Conservation (phyloP, 371 early-diverging fungal species). For the Mortierella sp. region DNA sequence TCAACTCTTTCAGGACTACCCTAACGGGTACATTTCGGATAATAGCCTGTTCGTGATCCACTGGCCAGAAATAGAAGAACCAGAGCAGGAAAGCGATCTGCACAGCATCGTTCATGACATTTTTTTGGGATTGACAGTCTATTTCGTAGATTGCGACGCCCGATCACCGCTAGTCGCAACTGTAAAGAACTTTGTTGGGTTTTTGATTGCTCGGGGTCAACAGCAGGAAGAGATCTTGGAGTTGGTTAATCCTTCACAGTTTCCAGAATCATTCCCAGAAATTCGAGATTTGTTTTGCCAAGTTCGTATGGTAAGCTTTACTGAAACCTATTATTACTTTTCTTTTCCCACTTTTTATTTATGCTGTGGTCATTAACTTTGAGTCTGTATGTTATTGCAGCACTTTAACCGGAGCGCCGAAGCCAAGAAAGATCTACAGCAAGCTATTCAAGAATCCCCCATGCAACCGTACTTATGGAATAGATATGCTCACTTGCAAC, state of each 20-base stretch:
- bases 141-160: slow-evolving; percentile 42
- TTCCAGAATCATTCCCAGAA: slow-evolving; percentile 25
- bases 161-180: slow-evolving; percentile 31
- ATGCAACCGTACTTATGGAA: slow-evolving; percentile 47
- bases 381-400: slow-evolving; percentile 9
- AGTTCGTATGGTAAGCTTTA: slow-evolving; percentile 29
- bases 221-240: slow-evolving; percentile 33
- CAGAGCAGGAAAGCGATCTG: slow-evolving; percentile 37
- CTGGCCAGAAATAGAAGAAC: slow-evolving; percentile 36
- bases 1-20: slow-evolving; percentile 31
- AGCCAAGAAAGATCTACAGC: slow-evolving; percentile 14
- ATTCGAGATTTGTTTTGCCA: slow-evolving; percentile 40
- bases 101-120: slow-evolving; percentile 47
- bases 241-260: slow-evolving; percentile 30
- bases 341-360: background rate
- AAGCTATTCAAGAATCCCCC: slow-evolving; percentile 25
- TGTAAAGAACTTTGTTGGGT: slow-evolving; percentile 46
- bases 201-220: slow-evolving; percentile 38
- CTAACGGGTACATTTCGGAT: slow-evolving; percentile 29
- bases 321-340: background rate
- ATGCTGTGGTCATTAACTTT: background rate
- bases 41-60: slow-evolving; percentile 32
- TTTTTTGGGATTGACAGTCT: slow-evolving; percentile 39
- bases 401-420: slow-evolving; percentile 13
- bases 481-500: slow-evolving; percentile 26